Evolutionary conservation across 2,329 filamentous ascomycete genomes (phyloP), one percentile per base, ranked within the genome.

Genomic region (Fusarium sp.): DNA sequence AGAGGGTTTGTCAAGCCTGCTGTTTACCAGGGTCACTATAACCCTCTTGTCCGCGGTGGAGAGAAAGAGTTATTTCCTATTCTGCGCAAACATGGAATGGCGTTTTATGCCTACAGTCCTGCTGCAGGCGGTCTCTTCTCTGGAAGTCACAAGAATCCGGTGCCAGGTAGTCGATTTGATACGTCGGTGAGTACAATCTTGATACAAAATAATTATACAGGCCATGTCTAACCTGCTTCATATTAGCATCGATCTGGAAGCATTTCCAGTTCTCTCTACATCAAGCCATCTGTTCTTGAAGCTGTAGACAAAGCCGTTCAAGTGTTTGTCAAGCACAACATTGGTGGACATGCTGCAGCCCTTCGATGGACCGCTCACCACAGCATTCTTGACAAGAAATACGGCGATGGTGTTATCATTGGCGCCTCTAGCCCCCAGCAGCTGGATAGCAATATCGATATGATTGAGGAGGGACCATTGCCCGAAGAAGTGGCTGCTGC

Each of bases 11-110:
- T 84, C 17, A 80, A 79, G 59, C 85, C 85, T 0, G 78, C 75
- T 7, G 82, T 85, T 6, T 87, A 85, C 64, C 82, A 87, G 68
- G 84, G 85, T 3, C 78, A 82, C 11, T 87, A 87, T 74, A 85
- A 86, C 58, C 77, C 81, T 11, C 74, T 87, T 15, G 78, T 79
- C 6, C 79, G 85, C 46, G 75, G 79, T 5, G 78, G 75, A 9
- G 85, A 87, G 61, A 77, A 78, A 35, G 78, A 81, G 15, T 74
- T 86, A 3, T 80, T 86, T 20, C 82, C 84, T 0, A 54, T 82
- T 1, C 72, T 86, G 14, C 79, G 84, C 5, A 78, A 81, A 57
- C 71, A 83, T 40, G 77, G 76, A 15, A 85, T 86, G 3, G 73
- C 80, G 0, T 86, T 85, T 57, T 83, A 81, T 61, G 83, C 81